phyloP scores from a whole-genome alignment of 306 rosid species.

The Citrullus colocynthis region DNA sequence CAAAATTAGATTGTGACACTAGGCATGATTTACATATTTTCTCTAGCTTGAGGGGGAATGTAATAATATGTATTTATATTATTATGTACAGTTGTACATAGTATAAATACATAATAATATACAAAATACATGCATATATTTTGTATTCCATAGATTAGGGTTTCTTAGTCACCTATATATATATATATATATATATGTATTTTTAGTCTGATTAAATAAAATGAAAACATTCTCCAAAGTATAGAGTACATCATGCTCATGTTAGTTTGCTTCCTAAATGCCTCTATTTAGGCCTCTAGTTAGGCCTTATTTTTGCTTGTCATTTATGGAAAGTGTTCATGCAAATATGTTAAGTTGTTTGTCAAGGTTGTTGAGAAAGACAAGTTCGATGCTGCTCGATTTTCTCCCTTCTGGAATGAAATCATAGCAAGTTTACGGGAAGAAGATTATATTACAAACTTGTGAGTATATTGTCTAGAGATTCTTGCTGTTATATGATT shows the following conservation, averaged over 20 bases:
- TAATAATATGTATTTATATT: no score
- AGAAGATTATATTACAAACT: slow-evolving; percentile 78
- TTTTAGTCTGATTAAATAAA: no score
- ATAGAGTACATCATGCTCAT: neutral
- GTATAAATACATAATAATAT: no score
- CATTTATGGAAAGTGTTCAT: neutral
- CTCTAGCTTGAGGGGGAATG: no score
- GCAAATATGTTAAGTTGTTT: slow-evolving; percentile 6
- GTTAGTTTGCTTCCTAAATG: neutral
- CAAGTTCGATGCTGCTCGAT: slow-evolving; percentile 73
- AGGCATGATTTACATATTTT: no score
- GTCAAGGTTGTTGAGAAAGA: slow-evolving; percentile 43
- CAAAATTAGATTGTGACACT: no score
- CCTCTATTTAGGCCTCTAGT: neutral
- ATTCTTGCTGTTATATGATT: neutral
- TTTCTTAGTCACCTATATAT: no score
- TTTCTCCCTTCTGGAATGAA: slow-evolving; percentile 95
- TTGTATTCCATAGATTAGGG: no score
- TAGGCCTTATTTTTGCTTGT: neutral
- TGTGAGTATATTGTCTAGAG: slow-evolving; percentile 40
- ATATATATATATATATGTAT: no score
- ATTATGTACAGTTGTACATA: no score
- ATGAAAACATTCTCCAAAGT: no score
- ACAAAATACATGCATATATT: no score
- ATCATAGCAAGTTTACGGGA: slow-evolving; percentile 71